Evolutionary conservation across 2,329 filamentous ascomycete genomes (phyloP).

Genomic region (Monosporascus sp.): DNA sequence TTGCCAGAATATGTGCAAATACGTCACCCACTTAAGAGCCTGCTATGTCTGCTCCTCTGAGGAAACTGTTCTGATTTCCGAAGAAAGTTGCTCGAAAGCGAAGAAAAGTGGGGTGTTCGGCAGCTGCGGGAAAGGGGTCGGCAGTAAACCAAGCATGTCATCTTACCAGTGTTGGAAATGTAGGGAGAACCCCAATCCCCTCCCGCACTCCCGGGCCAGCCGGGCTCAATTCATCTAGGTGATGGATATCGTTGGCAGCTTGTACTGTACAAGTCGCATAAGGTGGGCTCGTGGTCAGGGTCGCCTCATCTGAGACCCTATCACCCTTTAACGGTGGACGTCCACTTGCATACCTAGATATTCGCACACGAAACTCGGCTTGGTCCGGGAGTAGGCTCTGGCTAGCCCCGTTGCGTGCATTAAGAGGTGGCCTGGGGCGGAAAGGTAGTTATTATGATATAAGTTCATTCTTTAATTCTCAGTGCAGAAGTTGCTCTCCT

Average conservation of each 20-base stretch:
- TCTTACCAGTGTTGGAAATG: constrained; percentile 35
- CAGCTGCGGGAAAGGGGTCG: constrained; percentile 30
- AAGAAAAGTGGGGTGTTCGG: constrained; percentile 31
- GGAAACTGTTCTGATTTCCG: constrained; percentile 37
- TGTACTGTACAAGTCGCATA: too few relatives aligned
- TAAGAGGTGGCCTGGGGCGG: too few relatives aligned
- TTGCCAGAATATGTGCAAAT: constrained; percentile 32
- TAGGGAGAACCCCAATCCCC: constrained; percentile 22
- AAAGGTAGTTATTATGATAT: too few relatives aligned
- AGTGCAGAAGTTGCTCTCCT: too few relatives aligned
- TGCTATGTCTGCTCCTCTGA: constrained; percentile 31
- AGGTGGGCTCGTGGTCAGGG: too few relatives aligned
- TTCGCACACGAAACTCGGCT: background rate
- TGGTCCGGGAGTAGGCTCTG: background rate
- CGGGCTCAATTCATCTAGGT: background rate
- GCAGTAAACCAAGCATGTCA: constrained; percentile 24
- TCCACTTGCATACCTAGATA: too few relatives aligned
- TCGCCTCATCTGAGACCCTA: too few relatives aligned
- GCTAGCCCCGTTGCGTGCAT: background rate
- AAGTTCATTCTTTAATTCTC: too few relatives aligned
- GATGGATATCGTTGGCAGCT: background rate
- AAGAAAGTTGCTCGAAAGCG: constrained; percentile 30
- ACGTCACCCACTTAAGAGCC: constrained; percentile 32
- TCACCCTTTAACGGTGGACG: too few relatives aligned
- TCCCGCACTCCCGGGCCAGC: constrained; percentile 10